Evolutionary conservation across 1,284 basidiomycete genomes (phyloP).

Genomic region (Fomitopsis pinicola): DNA sequence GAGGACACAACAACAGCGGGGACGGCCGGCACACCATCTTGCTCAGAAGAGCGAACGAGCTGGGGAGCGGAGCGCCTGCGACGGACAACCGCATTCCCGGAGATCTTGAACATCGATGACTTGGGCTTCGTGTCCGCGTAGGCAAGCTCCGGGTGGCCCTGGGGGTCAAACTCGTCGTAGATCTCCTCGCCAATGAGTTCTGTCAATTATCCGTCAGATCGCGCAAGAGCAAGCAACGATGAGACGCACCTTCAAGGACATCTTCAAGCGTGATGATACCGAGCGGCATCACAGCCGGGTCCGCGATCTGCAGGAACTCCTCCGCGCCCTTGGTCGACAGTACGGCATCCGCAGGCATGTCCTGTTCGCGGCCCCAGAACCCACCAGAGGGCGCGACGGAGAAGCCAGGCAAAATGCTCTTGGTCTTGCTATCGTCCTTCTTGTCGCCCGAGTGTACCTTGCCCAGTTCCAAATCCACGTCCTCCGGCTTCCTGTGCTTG

Average conservation of each 20-base stretch:
- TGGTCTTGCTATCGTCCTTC: slow-evolving; percentile 20
- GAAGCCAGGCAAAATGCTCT: slow-evolving; percentile 38
- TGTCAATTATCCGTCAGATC: slow-evolving; percentile 23
- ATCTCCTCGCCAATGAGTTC: slow-evolving; percentile 90
- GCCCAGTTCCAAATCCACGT: slow-evolving; percentile 38
- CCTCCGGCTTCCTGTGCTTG: slow-evolving; percentile 13
- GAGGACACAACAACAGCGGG: background rate
- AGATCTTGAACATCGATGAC: slow-evolving; percentile 8
- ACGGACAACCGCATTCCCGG: slow-evolving; percentile 11
- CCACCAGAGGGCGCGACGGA: slow-evolving; percentile 25
- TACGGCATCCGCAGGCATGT: slow-evolving; percentile 81
- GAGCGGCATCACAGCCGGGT: slow-evolving; percentile 72
- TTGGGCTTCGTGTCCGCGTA: slow-evolving; percentile 31
- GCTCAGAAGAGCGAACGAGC: slow-evolving; percentile 14
- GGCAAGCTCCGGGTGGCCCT: slow-evolving; percentile 53
- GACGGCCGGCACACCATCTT: slow-evolving; percentile 6
- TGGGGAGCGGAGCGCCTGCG: slow-evolving; percentile 30
- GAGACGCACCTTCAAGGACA: slow-evolving; percentile 71
- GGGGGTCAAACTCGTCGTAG: slow-evolving; percentile 80
- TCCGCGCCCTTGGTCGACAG: slow-evolving; percentile 66
- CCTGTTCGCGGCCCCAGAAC: slow-evolving; percentile 55
- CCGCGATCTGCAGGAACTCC: slow-evolving; percentile 74
- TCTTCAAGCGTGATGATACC: slow-evolving; percentile 95
- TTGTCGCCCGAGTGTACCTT: slow-evolving; percentile 12
- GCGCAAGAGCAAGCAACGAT: background rate